Evolutionary conservation across 2,329 filamentous ascomycete genomes (phyloP).

Genomic region (Chrysoporthe puriensis): DNA sequence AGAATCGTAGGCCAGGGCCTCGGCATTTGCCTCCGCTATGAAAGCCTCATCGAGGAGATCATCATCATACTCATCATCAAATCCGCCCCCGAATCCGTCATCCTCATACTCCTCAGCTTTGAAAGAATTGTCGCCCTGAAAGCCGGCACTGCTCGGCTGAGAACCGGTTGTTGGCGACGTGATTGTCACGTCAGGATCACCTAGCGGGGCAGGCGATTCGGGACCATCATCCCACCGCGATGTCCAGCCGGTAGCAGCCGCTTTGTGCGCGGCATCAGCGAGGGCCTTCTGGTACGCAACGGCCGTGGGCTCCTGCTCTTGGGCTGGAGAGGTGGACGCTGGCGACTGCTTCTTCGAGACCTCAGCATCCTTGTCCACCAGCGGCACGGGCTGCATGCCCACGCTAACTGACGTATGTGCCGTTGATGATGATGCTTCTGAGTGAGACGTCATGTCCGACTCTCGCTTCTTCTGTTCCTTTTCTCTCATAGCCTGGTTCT

Average conservation of each 20-base stretch:
- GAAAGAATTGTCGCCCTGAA: slow-evolving; percentile 30
- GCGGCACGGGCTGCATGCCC: slow-evolving; percentile 34
- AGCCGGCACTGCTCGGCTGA: slow-evolving; percentile 36
- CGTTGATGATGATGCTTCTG: slow-evolving; percentile 54
- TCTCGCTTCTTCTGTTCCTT: slow-evolving; percentile 45
- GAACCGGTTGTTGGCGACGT: slow-evolving; percentile 39
- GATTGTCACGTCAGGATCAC: slow-evolving; percentile 38
- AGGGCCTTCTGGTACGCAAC: slow-evolving; percentile 83
- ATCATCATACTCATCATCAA: slow-evolving; percentile 51
- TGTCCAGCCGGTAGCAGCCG: slow-evolving; percentile 65
- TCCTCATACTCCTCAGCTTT: slow-evolving; percentile 67
- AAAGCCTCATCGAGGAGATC: slow-evolving; percentile 85
- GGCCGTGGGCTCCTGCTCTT: slow-evolving; percentile 37
- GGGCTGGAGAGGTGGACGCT: slow-evolving; percentile 20
- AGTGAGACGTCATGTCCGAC: slow-evolving; percentile 52
- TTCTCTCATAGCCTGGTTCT: slow-evolving; percentile 52
- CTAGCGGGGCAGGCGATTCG: slow-evolving; percentile 52
- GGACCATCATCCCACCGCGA: slow-evolving; percentile 60
- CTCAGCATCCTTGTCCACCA: slow-evolving; percentile 25
- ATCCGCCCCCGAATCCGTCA: slow-evolving; percentile 32
- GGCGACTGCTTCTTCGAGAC: slow-evolving; percentile 27
- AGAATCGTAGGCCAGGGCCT: slow-evolving; percentile 86
- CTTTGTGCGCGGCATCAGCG: slow-evolving; percentile 78
- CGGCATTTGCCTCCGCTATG: slow-evolving; percentile 93
- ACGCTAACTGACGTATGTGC: slow-evolving; percentile 55